Percentiles rank a stretch among this genome's conserved stretches.
phyloP scores from a whole-genome alignment of 2,329 filamentous ascomycete genomes.

The Colletotrichum sp. region DNA sequence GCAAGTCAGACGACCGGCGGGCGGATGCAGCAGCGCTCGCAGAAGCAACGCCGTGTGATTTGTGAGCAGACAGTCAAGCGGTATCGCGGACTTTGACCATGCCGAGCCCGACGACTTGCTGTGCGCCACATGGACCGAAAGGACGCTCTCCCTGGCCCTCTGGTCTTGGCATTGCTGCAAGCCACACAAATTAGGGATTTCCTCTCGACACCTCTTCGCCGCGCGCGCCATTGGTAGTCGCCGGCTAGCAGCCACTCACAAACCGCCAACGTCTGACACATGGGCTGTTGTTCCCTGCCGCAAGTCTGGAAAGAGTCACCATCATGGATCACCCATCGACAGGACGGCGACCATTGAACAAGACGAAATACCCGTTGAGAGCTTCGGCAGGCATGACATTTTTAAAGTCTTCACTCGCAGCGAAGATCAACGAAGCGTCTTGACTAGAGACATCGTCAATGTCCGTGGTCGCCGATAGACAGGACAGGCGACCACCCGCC shows the following conservation, averaged over 20 bases:
- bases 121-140: neutral
- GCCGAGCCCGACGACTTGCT: conserved; percentile 9
- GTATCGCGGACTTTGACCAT: conserved; percentile 11
- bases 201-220: neutral
- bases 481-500: neutral
- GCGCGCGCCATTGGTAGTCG: neutral
- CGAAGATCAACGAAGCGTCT: neutral
- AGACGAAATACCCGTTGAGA: neutral
- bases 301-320: neutral
- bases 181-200: neutral
- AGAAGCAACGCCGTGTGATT: neutral
- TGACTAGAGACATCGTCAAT: neutral
- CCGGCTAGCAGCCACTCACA: neutral
- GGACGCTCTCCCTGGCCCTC: neutral
- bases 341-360: neutral
- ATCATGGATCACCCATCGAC: conserved; percentile 8
- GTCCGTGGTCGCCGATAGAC: neutral
- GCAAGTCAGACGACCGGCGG: neutral
- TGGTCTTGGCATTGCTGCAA: conserved; percentile 3
- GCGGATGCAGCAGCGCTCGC: neutral
- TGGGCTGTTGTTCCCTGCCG: neutral
- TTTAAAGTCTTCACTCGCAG: neutral
- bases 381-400: neutral
- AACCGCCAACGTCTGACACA: neutral
- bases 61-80: neutral